Percentiles rank a stretch among this genome's conserved stretches.
These are phyloP conservation scores for Lasiosphaeria ovina DNA, from an alignment of 495 filamentous ascomycete genomes.

Conservation along the genomic window DNA sequence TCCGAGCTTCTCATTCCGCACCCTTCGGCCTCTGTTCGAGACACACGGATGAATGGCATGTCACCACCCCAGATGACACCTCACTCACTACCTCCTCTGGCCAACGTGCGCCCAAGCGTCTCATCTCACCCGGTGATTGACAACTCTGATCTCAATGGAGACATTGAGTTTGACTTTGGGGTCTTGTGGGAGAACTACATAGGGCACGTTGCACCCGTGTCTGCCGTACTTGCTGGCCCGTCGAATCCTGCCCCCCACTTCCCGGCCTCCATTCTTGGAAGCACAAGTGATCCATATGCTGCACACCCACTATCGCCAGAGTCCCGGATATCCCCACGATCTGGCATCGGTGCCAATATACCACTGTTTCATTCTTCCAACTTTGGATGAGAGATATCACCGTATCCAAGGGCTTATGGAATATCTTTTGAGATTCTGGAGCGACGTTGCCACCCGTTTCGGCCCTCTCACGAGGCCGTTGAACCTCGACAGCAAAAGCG, in stretches of 20 bases:
- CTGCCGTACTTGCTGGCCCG: slow-evolving; percentile 12
- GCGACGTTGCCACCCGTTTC: too few relatives aligned
- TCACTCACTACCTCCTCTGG: slow-evolving; percentile 4
- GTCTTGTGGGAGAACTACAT: slow-evolving; percentile 52
- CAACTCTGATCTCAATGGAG: slow-evolving; percentile 27
- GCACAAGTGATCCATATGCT: slow-evolving; percentile 23
- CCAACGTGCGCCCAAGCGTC: slow-evolving; percentile 14
- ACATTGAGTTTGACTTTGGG: slow-evolving; percentile 56
- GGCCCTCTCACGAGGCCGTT: too few relatives aligned
- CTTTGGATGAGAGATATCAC: slow-evolving; percentile 11
- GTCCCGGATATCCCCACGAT: slow-evolving; percentile 14
- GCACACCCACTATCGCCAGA: slow-evolving; percentile 11
- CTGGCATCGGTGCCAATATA: slow-evolving; percentile 9
- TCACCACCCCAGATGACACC: slow-evolving; percentile 8
- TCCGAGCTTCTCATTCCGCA: slow-evolving; percentile 21
- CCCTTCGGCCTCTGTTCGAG: slow-evolving; percentile 5
- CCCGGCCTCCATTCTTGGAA: slow-evolving; percentile 15
- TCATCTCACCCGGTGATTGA: slow-evolving; percentile 19
- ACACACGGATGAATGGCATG: slow-evolving; percentile 24
- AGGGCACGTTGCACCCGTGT: slow-evolving; percentile 23
- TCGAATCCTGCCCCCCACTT: slow-evolving; percentile 23
- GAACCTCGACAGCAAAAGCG: too few relatives aligned
- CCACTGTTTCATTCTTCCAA: slow-evolving; percentile 18
- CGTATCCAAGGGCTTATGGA: neutral
- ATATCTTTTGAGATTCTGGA: neutral